phyloP scores from a whole-genome alignment of 2,329 filamentous ascomycete genomes.

The Alternaria brassicae region DNA sequence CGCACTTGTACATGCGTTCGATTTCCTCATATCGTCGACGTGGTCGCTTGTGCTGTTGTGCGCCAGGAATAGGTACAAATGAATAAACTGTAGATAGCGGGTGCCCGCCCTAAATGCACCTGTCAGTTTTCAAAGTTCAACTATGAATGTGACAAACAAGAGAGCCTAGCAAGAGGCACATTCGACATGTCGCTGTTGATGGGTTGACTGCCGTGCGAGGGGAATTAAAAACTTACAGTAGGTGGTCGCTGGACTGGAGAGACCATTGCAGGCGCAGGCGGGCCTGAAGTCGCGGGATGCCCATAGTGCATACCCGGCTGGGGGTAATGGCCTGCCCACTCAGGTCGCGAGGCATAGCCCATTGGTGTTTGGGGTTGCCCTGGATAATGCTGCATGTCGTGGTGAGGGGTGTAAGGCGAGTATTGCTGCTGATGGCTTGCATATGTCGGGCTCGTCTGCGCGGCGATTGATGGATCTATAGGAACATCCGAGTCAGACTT shows the following conservation, averaged over 20 bases:
- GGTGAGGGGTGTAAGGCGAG: slow-evolving; percentile 83
- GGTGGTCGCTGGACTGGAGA: slow-evolving; percentile 67
- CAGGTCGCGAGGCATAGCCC: slow-evolving; percentile 69
- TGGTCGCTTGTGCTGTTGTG: slow-evolving; percentile 95
- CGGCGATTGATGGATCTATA: slow-evolving; percentile 98
- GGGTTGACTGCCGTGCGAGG: background rate
- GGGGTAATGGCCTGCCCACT: slow-evolving; percentile 71
- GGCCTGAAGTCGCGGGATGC: slow-evolving; percentile 65
- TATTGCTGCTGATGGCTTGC: slow-evolving; percentile 75
- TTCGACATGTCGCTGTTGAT: background rate
- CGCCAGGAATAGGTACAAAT: slow-evolving; percentile 95
- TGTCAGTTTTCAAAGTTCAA: slow-evolving; percentile 16
- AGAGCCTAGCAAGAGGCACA: background rate
- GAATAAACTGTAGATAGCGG: slow-evolving; percentile 84
- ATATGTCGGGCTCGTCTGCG: slow-evolving; percentile 90
- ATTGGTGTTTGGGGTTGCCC: slow-evolving; percentile 66
- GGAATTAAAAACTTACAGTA: slow-evolving; percentile 62
- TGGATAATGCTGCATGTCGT: slow-evolving; percentile 83
- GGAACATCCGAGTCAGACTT: slow-evolving; percentile 97
- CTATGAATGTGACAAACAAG: background rate
- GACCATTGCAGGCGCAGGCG: slow-evolving; percentile 63
- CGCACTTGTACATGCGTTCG: slow-evolving; percentile 99
- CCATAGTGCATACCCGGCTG: slow-evolving; percentile 54
- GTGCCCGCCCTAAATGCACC: slow-evolving; percentile 55
- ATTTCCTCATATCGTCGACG: slow-evolving; percentile 96